Evolutionary conservation across 2,329 filamentous ascomycete species (phyloP).

Genomic region (Colletotrichum tropicicola): DNA sequence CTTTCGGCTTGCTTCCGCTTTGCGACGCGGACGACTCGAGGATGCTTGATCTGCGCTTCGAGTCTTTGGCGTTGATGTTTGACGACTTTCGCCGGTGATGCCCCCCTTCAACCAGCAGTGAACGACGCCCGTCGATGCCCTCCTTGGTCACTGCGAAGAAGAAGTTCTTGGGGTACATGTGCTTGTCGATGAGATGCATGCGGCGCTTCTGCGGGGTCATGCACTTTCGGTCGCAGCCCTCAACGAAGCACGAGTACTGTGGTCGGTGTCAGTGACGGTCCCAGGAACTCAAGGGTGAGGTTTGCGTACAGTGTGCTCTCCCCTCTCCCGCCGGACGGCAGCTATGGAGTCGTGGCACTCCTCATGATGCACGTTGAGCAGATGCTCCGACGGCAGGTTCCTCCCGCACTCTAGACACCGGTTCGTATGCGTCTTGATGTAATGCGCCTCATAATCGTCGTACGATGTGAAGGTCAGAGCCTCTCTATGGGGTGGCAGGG

Average conservation of each 20-base stretch:
- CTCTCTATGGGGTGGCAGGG: constrained; percentile 80
- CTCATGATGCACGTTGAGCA: constrained; percentile 85
- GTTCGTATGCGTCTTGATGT: constrained; percentile 81
- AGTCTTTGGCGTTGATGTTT: constrained; percentile 42
- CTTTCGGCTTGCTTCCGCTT: neutral
- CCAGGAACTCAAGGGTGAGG: neutral
- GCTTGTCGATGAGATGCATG: constrained; percentile 92
- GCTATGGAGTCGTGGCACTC: constrained; percentile 89
- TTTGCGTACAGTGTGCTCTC: constrained; percentile 82
- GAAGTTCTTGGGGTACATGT: constrained; percentile 88
- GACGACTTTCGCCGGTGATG: constrained; percentile 60
- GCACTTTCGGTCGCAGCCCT: constrained; percentile 87
- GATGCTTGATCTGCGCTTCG: constrained; percentile 43
- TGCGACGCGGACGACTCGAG: constrained; percentile 32
- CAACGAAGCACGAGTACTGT: constrained; percentile 88
- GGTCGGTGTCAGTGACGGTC: constrained; percentile 25
- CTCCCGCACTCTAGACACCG: constrained; percentile 85
- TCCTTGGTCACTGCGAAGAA: constrained; percentile 88
- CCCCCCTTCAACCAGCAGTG: constrained; percentile 73
- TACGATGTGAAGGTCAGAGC: constrained; percentile 77
- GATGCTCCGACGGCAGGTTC: constrained; percentile 87
- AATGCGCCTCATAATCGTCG: constrained; percentile 87
- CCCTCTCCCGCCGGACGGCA: constrained; percentile 76
- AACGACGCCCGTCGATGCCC: constrained; percentile 86
- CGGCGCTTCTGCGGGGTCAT: constrained; percentile 84